A percentile compares a stretch with the other conserved stretches of the same genome.
phyloP scores from a whole-genome alignment of 1,284 basidiomycete genomes.

The Cutaneotrichosporon arboriforme region DNA sequence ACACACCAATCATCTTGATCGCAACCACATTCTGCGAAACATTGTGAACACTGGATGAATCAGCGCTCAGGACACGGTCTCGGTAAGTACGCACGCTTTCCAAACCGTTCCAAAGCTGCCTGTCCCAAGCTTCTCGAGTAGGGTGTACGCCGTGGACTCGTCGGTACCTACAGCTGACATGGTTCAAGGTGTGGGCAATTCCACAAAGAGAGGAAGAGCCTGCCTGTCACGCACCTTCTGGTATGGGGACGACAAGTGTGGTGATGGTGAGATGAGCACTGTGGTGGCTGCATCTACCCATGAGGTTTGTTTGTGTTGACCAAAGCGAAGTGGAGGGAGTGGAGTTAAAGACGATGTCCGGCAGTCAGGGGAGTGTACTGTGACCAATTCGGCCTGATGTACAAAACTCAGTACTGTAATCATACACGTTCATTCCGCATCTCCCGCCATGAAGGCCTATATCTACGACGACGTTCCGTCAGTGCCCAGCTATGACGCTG shows the following conservation, averaged over 20 bases:
- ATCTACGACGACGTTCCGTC: conserved; percentile 65
- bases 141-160: conserved; percentile 79
- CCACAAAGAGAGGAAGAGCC: no score
- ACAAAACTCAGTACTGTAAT: not conserved
- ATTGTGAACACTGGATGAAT: conserved; percentile 62
- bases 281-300: no score
- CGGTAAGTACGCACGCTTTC: conserved; percentile 60
- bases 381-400: no score
- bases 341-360: not conserved
- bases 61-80: not conserved
- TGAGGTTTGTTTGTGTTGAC: not conserved
- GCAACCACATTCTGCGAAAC: conserved; percentile 90
- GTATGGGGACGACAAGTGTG: no score
- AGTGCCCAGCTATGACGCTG: conserved; percentile 7
- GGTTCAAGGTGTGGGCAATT: no score
- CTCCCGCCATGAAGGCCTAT: conserved; percentile 63
- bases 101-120: conserved; percentile 95
- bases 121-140: conserved; percentile 94
- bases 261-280: no score
- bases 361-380: no score
- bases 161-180: conserved; percentile 48
- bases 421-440: not conserved
- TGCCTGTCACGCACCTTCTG: no score
- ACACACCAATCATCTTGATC: conserved; percentile 91
- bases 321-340: no score